A percentile compares a stretch with the other conserved stretches of the same genome.
phyloP scores from a whole-genome alignment of 2,329 filamentous ascomycete species.

The Talaromyces sp. region DNA sequence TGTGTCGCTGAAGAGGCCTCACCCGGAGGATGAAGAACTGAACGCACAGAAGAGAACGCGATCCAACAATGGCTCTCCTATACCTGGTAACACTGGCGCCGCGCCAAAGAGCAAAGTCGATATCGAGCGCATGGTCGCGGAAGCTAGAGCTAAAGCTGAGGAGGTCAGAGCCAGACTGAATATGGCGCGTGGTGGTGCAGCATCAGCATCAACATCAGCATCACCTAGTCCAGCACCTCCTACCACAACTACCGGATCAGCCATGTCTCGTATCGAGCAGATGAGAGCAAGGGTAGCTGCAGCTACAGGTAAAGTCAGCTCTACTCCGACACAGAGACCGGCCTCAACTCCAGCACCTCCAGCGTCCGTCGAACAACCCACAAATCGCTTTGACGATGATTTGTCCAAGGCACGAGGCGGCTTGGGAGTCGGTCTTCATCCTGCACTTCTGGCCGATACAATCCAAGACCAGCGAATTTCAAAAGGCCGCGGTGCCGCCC shows the following conservation, averaged over 20 bases:
- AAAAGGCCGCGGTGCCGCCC: slow-evolving; percentile 43
- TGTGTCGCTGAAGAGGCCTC: slow-evolving; percentile 47
- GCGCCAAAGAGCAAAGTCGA: slow-evolving; percentile 38
- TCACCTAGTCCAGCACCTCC: slow-evolving; percentile 36
- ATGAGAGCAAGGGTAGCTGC: slow-evolving; percentile 77
- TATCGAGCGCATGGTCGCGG: slow-evolving; percentile 48
- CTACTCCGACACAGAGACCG: slow-evolving; percentile 45
- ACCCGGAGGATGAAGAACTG: slow-evolving; percentile 45
- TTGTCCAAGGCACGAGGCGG: slow-evolving; percentile 59
- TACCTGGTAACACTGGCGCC: slow-evolving; percentile 36
- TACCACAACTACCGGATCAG: slow-evolving; percentile 34
- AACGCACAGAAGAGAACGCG: slow-evolving; percentile 48
- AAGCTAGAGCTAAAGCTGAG: slow-evolving; percentile 48
- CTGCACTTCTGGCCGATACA: slow-evolving; percentile 60
- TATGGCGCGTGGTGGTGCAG: slow-evolving; percentile 32
- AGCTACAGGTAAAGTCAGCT: slow-evolving; percentile 56
- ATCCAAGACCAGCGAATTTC: slow-evolving; percentile 42
- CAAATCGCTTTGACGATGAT: slow-evolving; percentile 49
- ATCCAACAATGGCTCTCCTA: slow-evolving; percentile 50
- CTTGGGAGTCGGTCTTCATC: slow-evolving; percentile 72
- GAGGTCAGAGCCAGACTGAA: slow-evolving; percentile 48
- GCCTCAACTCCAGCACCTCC: slow-evolving; percentile 29
- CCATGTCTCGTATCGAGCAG: slow-evolving; percentile 67
- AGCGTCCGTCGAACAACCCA: slow-evolving; percentile 29
- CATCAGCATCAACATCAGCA: slow-evolving; percentile 25